These are phyloP conservation scores for Candida ortonii DNA, from an alignment of 805 yeast species.

Conservation along the genomic window DNA sequence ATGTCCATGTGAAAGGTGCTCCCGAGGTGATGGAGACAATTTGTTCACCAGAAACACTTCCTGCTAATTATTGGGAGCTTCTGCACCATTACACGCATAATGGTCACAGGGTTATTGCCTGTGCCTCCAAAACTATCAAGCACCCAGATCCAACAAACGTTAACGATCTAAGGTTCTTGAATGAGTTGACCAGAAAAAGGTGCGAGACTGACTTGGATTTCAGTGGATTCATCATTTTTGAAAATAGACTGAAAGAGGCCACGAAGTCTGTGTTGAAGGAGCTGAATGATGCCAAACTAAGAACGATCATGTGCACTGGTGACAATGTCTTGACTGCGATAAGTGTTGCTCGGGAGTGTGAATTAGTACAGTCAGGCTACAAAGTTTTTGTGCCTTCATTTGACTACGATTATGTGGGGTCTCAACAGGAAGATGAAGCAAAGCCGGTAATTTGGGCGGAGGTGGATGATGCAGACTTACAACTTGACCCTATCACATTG, in stretches of 20 bases:
- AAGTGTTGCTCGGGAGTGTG: conserved; percentile 87
- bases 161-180: conserved; percentile 48
- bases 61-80: conserved; percentile 67
- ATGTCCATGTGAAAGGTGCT: conserved; percentile 86
- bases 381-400: conserved; percentile 63
- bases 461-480: conserved; percentile 53
- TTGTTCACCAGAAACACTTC: conserved; percentile 70
- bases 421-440: conserved; percentile 9
- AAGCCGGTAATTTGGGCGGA: conserved; percentile 60
- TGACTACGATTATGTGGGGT: conserved; percentile 31
- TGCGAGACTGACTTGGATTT: conserved; percentile 71
- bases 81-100: conserved; percentile 85
- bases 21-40: conserved; percentile 88
- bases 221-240: conserved; percentile 87
- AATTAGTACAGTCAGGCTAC: conserved; percentile 46
- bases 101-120: conserved; percentile 94
- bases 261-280: conserved; percentile 60
- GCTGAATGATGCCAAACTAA: conserved; percentile 63
- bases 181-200: conserved; percentile 53
- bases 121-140: conserved; percentile 58
- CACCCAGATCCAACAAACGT: conserved; percentile 13
- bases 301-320: conserved; percentile 97
- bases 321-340: conserved; percentile 93
- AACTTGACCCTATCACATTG: conserved; percentile 63
- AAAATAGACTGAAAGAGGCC: conserved; percentile 76